Evolutionary conservation across 1,284 basidiomycete genomes (phyloP).

Genomic region (Cutaneotrichosporon mucoides): DNA sequence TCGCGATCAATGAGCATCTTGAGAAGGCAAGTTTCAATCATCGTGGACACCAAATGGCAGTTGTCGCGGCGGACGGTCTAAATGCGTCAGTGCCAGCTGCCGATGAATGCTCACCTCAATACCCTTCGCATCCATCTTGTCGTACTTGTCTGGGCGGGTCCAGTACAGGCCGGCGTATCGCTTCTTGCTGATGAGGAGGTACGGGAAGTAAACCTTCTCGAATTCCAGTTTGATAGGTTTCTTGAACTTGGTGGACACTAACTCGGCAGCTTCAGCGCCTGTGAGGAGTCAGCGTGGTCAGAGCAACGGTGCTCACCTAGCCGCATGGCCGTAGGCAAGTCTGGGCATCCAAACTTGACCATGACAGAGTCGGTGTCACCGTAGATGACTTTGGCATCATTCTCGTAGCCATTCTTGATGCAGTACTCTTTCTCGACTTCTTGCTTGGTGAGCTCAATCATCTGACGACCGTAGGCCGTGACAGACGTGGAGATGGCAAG

Average conservation of each 20-base stretch:
- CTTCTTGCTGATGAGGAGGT: constrained; percentile 94
- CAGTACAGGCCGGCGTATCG: constrained; percentile 94
- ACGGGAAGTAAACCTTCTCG: constrained; percentile 97
- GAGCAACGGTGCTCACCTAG: constrained; percentile 56
- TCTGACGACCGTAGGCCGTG: constrained; percentile 90
- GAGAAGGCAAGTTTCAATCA: constrained; percentile 92
- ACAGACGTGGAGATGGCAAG: constrained; percentile 87
- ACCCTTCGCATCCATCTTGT: constrained; percentile 98
- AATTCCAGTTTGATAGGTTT: constrained; percentile 97
- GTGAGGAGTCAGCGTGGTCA: constrained; percentile 1
- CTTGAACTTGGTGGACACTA: constrained; percentile 86
- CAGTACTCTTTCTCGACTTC: constrained; percentile 85
- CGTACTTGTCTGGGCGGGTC: constrained; percentile 87
- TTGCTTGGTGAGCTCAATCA: constrained; percentile 93
- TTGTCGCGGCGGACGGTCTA: constrained; percentile 95
- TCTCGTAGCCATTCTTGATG: constrained; percentile 73
- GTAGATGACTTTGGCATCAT: constrained; percentile 89
- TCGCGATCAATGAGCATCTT: constrained; percentile 95
- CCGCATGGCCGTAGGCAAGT: constrained; percentile 78
- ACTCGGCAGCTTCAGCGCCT: constrained; percentile 90
- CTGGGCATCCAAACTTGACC: constrained; percentile 86
- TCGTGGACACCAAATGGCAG: constrained; percentile 88
- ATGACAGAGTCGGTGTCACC: constrained; percentile 98
- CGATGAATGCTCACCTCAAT: constrained; percentile 67
- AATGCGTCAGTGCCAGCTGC: neutral